phyloP scores from a whole-genome alignment of 1,284 basidiomycete genomes.

The Lentinus polychrous region DNA sequence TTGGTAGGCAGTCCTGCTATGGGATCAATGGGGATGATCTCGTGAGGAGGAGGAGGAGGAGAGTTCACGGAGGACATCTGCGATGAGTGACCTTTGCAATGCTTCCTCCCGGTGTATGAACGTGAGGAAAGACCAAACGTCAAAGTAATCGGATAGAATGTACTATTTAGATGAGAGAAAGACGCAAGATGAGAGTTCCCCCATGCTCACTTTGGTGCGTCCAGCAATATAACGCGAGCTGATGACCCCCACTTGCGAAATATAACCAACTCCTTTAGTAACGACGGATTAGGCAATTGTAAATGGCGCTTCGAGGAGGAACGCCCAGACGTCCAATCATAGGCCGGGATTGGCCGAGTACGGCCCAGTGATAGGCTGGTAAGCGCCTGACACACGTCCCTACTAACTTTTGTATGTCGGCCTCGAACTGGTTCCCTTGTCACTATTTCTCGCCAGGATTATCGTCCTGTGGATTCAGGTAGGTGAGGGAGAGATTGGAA shows the following conservation, averaged over 20 bases:
- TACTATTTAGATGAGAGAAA: not conserved
- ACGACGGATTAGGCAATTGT: too few species aligned
- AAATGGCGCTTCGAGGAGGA: too few species aligned
- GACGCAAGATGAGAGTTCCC: not conserved
- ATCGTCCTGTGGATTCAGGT: conserved; percentile 1
- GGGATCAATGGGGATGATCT: conserved; percentile 41
- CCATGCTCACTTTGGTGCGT: not conserved
- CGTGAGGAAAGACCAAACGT: not conserved
- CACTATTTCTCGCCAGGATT: not conserved
- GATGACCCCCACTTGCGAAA: not conserved
- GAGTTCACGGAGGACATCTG: not conserved
- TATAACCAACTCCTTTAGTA: not conserved
- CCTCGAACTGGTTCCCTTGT: not conserved
- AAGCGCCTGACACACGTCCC: conserved; percentile 4
- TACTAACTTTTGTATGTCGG: conserved; percentile 4
- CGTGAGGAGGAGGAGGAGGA: conserved; percentile 34
- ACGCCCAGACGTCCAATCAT: too few species aligned
- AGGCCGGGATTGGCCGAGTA: conserved; percentile 5
- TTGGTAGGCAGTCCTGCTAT: conserved; percentile 26
- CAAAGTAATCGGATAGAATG: not conserved
- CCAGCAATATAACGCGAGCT: not conserved
- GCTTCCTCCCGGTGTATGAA: not conserved
- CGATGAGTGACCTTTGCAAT: not conserved
- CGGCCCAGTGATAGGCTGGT: not conserved
- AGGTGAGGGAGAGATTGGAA: not conserved